These are phyloP conservation scores for Penicillium sp. DNA, from an alignment of 2,329 filamentous ascomycete species.

Conservation along the genomic window DNA sequence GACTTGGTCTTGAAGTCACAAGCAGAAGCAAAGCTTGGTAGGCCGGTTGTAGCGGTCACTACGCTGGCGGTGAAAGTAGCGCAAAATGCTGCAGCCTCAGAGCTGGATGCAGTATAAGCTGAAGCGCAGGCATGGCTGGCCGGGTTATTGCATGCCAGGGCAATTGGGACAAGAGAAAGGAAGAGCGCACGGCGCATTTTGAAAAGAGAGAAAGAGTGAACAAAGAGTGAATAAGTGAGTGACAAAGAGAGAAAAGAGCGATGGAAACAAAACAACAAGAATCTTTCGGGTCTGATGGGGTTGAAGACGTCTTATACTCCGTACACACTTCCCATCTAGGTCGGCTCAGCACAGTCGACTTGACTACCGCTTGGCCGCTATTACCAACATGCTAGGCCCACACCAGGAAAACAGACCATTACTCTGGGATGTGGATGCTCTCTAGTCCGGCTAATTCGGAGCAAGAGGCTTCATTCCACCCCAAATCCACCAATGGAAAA, in stretches of 20 bases:
- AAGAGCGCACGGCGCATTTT: slow-evolving; percentile 34
- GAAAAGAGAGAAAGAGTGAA: slow-evolving; percentile 20
- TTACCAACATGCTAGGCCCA: neutral
- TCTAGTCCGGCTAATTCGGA: neutral
- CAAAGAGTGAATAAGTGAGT: slow-evolving; percentile 8
- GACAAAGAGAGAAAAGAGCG: slow-evolving; percentile 3
- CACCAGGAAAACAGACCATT: neutral
- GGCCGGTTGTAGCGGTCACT: slow-evolving; percentile 28
- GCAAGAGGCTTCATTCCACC: neutral
- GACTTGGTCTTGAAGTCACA: slow-evolving; percentile 29
- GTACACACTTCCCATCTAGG: neutral
- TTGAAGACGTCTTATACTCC: neutral
- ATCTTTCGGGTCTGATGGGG: neutral
- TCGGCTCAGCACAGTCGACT: neutral
- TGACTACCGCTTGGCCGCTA: slow-evolving; percentile 3
- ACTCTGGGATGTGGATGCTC: neutral
- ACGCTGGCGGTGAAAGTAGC: slow-evolving; percentile 30
- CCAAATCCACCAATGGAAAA: neutral
- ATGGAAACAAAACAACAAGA: neutral
- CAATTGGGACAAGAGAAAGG: slow-evolving; percentile 28
- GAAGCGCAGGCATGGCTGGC: slow-evolving; percentile 29
- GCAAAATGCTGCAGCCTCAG: slow-evolving; percentile 29
- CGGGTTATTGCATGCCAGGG: slow-evolving; percentile 28
- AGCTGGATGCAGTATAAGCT: slow-evolving; percentile 28
- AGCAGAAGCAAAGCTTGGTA: slow-evolving; percentile 25